These are phyloP conservation scores for Alternaria hordeiaustralica DNA, from an alignment of 2,329 filamentous ascomycete species.

Conservation along the genomic window DNA sequence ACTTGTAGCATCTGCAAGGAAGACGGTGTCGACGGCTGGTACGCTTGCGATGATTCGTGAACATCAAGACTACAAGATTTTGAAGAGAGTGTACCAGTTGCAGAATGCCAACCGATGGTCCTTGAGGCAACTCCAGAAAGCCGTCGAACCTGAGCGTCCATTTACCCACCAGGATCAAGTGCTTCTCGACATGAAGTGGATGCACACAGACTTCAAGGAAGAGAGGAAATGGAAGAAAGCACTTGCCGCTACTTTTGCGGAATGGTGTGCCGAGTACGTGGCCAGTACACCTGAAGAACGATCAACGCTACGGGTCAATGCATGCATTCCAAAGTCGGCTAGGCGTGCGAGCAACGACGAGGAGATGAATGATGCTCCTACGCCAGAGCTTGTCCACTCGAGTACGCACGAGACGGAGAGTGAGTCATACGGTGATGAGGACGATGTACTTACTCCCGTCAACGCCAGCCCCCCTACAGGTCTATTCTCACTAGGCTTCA, in stretches of 20 bases:
- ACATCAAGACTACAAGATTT: conserved; percentile 82
- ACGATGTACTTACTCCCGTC: conserved; percentile 52
- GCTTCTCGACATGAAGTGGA: conserved; percentile 94
- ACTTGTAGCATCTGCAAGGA: conserved; percentile 81
- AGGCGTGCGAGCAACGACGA: conserved; percentile 21
- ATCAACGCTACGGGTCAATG: conserved; percentile 71
- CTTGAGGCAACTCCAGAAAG: conserved; percentile 84
- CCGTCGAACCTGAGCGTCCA: conserved; percentile 77
- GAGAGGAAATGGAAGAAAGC: conserved; percentile 93
- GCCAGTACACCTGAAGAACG: conserved; percentile 68
- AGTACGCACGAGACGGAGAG: conserved; percentile 48
- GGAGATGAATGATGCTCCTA: conserved; percentile 49
- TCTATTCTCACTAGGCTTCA: conserved; percentile 81
- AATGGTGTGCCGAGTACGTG: conserved; percentile 84
- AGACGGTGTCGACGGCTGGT: conserved; percentile 86
- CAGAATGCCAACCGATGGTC: conserved; percentile 95
- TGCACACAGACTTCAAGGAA: conserved; percentile 94
- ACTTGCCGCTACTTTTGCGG: conserved; percentile 78
- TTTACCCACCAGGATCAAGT: conserved; percentile 85
- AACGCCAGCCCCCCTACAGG: conserved; percentile 69
- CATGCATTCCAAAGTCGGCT: conserved; percentile 42
- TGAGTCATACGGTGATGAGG: conserved; percentile 47
- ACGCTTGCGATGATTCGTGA: conserved; percentile 84
- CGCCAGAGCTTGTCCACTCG: conserved; percentile 49
- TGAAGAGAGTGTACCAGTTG: conserved; percentile 86